Evolutionary conservation across 495 filamentous ascomycete species (phyloP), one percentile per base, ranked within the genome.

Genomic region (Terfezia claveryi): DNA sequence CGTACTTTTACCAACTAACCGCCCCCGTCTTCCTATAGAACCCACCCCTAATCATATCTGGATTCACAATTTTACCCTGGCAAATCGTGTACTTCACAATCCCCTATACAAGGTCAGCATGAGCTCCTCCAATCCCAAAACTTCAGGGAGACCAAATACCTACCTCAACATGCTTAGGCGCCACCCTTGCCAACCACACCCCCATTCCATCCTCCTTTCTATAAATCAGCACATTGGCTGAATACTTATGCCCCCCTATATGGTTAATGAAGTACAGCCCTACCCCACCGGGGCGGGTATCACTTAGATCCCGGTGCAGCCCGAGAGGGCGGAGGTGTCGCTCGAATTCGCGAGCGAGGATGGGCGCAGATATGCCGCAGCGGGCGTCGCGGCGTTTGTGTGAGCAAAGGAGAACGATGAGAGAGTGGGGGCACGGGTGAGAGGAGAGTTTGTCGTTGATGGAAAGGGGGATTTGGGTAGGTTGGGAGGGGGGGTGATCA

Each of bases 231-330:
- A 94, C 75, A 61, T 98, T 98, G 1, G 89, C 91, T 8, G 78
- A 76, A 66, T 86, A 96, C 68, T 93, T 92, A 64, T 98, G 91
- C 0, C 91, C 91, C 10, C 91, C 91, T 0, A 95, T 86, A 64
- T 98, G 91, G 59, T 79, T 87, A 61, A 96, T 87, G 64, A 96
- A 98, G 62, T 95, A 89, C 53, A 98, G 82, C 1, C 85, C 88
- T 4, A 92, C 88, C 2, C 92, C 91, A 14, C 88, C 89, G 0
- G 86, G 81, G 44, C 91, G 67, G 66, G 83, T 79, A 64, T 98
- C 91, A 53, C 87, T 77, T 38, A 88, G 69, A 63, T 96, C 91
- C 23, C 92, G 80, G 66, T 83, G 87, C 5, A 98, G 68, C 0
- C 87, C 86, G 3, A 89, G 70, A 0, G 83, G 80, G 3, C 87